Base-by-base conservation (phyloP, 257 asterid species). In the Cordia subcordata region DNA sequence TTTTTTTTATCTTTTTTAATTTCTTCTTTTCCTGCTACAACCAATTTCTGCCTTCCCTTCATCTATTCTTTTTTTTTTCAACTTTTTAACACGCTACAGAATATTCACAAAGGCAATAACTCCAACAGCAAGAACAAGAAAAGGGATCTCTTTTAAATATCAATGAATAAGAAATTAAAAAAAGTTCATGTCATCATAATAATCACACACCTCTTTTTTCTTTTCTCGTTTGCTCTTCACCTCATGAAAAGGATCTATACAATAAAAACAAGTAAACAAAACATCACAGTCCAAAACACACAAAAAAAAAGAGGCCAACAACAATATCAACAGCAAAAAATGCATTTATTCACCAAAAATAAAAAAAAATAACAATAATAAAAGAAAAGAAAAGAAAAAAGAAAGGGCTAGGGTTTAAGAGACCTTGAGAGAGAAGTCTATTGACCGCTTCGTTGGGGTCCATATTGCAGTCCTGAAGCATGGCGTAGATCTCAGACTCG, bases 161-260 rank as follows among this genome's bases (percentile, higher is more conserved):
- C 35, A 27, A 27, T 6, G 4, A 27, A 27, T 6, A n/a, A 27
- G 35, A 27, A 20, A 22, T 8, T n/a, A n/a, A n/a, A 9, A 21
- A 1, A 33, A 17, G 53, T 57, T 16, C 21, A 32, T 21, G 19
- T 27, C n/a, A 45, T 27, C 35, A 23, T 57, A 23, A 13, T 8
- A 53, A 73, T 37, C 52, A 70, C 78, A 11, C 78, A 87, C 98
- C 95, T 85, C 96, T 80, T 91, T 91, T 69, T 85, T 91, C 89
- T 85, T 91, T 55, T 87, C 98, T 53, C 95, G 81, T 66, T 91
- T 91, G 80, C 95, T 91, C 90, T 85, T 91, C 84, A 91, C 98
- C 81, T 91, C 95, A 13, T 64, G 82, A 62, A 82, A 82, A 70
- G 86, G 68, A 82, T 82, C 98, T 91, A 78, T 27, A 71, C 51